Evolutionary conservation across 805 yeast genomes (phyloP), one percentile per base, ranked within the genome.

Genomic region (Cyberlindnera mycetangii): DNA sequence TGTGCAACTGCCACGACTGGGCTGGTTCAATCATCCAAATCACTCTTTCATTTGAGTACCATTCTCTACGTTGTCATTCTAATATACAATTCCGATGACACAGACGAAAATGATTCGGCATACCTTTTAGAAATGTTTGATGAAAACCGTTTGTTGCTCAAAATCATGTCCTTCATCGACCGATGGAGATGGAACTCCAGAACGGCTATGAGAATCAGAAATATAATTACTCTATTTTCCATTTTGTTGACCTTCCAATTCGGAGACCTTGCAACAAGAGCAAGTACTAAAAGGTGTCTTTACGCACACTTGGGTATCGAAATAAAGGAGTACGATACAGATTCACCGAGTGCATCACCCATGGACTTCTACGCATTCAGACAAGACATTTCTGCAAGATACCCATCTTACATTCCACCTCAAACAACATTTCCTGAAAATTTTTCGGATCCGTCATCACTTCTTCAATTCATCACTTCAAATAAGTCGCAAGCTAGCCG

Each of bases 351-450:
- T 0, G 82, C 90, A 9, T 81, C 96, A 0, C 96, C 96, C 0
- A 64, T 87, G n/a, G 96, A 90, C 52, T 92, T 87, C 59, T 82
- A 80, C 56, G 79, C 85, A 7, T 89, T 86, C 58, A 71, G 89
- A 49, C 86, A 85, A 41, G 95, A 88, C 48, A 61, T 90, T 3
- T 62, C 72, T 4, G 76, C 88, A 10, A 75, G 95, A 49, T 92
- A 81, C 59, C 97, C 99, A 0, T 67, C 86, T 5, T 83, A 70
- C 50, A 58, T 68, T 5, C 78, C 85, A 12, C 81, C 83, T 0
- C 64, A 69, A 15, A 69, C 76, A 14, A 64, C 65, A 3, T 51
- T 76, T 4, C 80, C 85, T 0, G 60, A 66, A 9, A 68, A 70
- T 34, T 53, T 71, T 40, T 77, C 76, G 50, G 65, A 74, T 45